Evolutionary conservation across 2,329 filamentous ascomycete genomes (phyloP).

Genomic region (Aureobasidium subglaciale): DNA sequence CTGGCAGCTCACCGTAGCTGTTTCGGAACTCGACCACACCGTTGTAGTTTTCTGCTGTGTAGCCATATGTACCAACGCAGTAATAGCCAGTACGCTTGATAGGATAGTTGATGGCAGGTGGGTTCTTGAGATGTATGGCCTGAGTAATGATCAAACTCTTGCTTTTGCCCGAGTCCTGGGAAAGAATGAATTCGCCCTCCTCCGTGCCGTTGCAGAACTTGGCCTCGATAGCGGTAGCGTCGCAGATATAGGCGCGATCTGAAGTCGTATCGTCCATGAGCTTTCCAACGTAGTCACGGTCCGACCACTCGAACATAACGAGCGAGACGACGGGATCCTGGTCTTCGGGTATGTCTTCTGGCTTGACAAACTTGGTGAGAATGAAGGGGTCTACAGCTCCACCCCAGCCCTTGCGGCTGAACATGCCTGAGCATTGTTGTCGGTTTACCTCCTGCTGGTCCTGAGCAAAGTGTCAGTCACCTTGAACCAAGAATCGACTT

Average conservation of each 20-base stretch:
- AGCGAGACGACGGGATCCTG: conserved; percentile 72
- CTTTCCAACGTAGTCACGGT: conserved; percentile 71
- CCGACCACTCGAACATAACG: conserved; percentile 90
- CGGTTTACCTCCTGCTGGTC: conserved; percentile 68
- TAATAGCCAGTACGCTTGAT: conserved; percentile 93
- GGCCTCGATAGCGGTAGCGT: conserved; percentile 59
- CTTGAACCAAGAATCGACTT: neutral
- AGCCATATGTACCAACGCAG: conserved; percentile 75
- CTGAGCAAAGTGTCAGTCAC: conserved; percentile 28
- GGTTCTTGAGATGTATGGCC: conserved; percentile 73
- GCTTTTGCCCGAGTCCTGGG: conserved; percentile 65
- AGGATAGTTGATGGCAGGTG: conserved; percentile 68
- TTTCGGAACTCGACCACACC: conserved; percentile 89
- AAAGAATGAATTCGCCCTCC: conserved; percentile 76
- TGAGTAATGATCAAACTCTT: conserved; percentile 67
- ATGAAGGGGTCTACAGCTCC: conserved; percentile 86
- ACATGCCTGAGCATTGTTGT: conserved; percentile 90
- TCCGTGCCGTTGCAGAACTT: conserved; percentile 70
- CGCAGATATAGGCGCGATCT: conserved; percentile 67
- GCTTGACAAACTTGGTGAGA: conserved; percentile 66
- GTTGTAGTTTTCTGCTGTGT: conserved; percentile 61
- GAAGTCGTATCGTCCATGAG: conserved; percentile 37
- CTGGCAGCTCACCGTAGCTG: conserved; percentile 90
- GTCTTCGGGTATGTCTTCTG: conserved; percentile 48
- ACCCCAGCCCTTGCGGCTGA: conserved; percentile 82